Evolutionary conservation across 2,329 filamentous ascomycete genomes (phyloP), one percentile per base, ranked within the genome.

Genomic region (Sphaerostilbella broomeana): DNA sequence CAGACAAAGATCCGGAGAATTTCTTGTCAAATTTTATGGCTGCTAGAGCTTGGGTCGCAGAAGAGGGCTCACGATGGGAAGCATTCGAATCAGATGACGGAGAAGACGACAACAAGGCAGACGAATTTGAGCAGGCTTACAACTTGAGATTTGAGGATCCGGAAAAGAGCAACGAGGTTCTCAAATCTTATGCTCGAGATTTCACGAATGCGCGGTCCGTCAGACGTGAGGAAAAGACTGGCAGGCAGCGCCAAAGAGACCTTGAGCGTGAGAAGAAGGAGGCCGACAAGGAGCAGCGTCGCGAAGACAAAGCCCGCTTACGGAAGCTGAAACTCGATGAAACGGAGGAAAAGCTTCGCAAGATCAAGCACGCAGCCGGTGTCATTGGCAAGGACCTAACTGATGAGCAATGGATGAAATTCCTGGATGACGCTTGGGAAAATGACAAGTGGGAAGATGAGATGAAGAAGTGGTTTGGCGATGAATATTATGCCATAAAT

Each of bases 101-200:
- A 48, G 86, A 95, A 36, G 86, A 72, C 3, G 71, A 87, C 34
- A 79, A 85, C 20, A 73, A 77, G 31, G 89, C 89, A 18, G 90
- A 97, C 30, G 79, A 83, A 45, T 94, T 90, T 54, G 92, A 98
- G 64, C 75, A 85, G 48, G 89, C 89, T 4, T 98, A 95, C 67
- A 98, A 98, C 65, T 67, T 95, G 64, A 84, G 92, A 22, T 98
- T 98, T 55, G 92, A 98, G 59, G 86, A 97, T 53, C 88, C 92
- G 0, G 75, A 75, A 44, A 88, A 86, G 57, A 81, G 86, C 52
- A 95, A 95, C 57, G 87, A 95, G 62, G 81, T 84, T 35, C 70
- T 98, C 21, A 80, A 84, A 54, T 87, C 89, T 5, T 94, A 95
- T 64, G 84, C 90, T 40, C 83, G 90, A 77, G 87, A 94, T 57